Evolutionary conservation across 495 filamentous ascomycete genomes (phyloP), one percentile per base, ranked within the genome.

Genomic region (Annulohypoxylon nitens): DNA sequence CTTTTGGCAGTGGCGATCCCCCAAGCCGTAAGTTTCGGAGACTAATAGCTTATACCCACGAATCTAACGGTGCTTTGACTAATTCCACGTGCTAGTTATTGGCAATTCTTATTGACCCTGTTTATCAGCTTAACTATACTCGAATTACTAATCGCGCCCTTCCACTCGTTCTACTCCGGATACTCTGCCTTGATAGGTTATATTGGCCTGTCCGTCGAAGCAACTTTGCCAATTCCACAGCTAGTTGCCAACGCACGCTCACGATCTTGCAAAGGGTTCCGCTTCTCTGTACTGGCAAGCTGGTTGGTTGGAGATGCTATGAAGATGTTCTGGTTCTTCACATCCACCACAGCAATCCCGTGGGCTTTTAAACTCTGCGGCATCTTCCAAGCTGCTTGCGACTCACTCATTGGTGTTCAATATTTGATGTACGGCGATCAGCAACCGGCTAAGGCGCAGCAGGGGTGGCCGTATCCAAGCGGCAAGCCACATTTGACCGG

Each of bases 311-410:
- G 96, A 71, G 96, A 99, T 82, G 83, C 88, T 37, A 97, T 97
- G 92, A 99, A 99, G 86, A 92, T 97, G 89, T 91, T 91, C 51
- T 99, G 93, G 84, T 98, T 98, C 82, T 94, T 93, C 79, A 89
- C 86, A 37, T 90, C 92, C 11, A 83, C 84, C 30, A 84, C 85
- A 11, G 88, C 90, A 59, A 93, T 99, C 51, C 93, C 95, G 0
- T 88, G 88, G 86, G 89, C 93, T 1, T 99, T 99, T 84, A 97
- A 97, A 81, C 70, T 95, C 54, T 98, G 96, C 75, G 96, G 93
- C 67, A 87, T 97, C 39, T 96, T 98, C 81, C 96, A 99, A 83
- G 93, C 93, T 71, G 78, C 85, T 6, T 97, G 97, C 78, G 96
- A 99, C 82, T 76, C 85, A 30, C 92, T 93, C 65, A 84, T 98